Base-by-base conservation (phyloP, 225 moss, liverwort and hornwort genomes). In the Pseudisothecium myosuroides region DNA sequence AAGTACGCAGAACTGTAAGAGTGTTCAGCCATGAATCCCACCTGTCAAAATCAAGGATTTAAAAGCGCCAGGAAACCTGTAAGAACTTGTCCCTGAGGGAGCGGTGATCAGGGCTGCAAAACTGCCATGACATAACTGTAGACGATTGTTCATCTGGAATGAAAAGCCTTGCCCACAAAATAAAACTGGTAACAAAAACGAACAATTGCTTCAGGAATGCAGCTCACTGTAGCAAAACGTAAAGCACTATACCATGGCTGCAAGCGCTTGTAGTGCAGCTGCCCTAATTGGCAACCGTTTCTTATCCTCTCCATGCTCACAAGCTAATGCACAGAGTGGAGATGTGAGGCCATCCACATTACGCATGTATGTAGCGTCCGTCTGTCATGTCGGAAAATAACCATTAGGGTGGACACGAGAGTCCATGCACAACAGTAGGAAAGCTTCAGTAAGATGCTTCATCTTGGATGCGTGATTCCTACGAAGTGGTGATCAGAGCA, bases 291-390 rank as follows among this genome's bases (percentile, higher is more conserved):
- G 92, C 79, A 94, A 71, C 41, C 92, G 90, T 83, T 91, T 91
- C 55, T 88, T 94, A 58, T 92, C 95, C 75, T 95, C 97, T 83
- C 95, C 98, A 52, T 92, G 93, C 56, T 96, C 96, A 83, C 94
- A 91, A 75, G 95, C 91, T 76, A 96, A 92, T 58, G 88, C 91
- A 91, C 97, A 98, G 74, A 98, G 89, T 80, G 87, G 85, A 83
- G 95, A 91, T 81, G 95, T 80, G 39, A 98, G 90, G 28, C 88
- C 92, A 90, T 98, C 98, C 72, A 98, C 76, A 90, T 94, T 97
- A n/a, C 97, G 96, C 93, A 97, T 96, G 91, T 97, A 96, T 19
- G 97, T 95, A 61, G 96, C 93, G 88, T 98, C 98, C 77, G 93
- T 93, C 98, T 98, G 94, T 91, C 59, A 75, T 71, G 43, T 60